Conservation (phyloP, 306 rosid species). For the apple (Malus domestica) region DNA sequence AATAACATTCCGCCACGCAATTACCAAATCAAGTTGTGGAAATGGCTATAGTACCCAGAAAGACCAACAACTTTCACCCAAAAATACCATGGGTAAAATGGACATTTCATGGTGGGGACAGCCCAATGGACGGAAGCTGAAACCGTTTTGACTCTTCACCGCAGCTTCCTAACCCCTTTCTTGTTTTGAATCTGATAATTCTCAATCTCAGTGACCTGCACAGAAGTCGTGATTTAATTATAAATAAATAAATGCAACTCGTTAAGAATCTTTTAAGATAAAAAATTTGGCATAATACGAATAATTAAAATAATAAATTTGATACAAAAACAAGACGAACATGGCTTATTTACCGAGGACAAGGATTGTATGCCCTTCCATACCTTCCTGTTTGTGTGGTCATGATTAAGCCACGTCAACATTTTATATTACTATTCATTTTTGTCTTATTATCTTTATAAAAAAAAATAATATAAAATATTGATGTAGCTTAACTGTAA, state of each 20-base stretch:
- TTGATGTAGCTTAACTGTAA: no score
- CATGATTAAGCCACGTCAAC: no score
- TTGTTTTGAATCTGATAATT: conserved; percentile 1
- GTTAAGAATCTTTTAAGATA: no score
- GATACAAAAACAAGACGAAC: no score
- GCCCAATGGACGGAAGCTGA: background rate
- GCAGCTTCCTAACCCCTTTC: background rate
- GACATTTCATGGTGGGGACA: background rate
- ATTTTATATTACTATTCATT: no score
- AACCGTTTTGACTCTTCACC: background rate
- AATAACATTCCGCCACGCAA: conserved; percentile 3
- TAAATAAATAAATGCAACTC: background rate
- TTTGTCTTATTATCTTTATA: no score
- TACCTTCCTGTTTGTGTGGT: no score
- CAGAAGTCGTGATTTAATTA: background rate
- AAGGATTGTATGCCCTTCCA: no score
- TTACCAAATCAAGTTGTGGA: background rate
- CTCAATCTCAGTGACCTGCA: background rate
- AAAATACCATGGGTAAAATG: background rate
- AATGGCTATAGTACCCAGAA: background rate
- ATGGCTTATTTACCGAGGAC: no score
- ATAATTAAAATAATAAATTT: no score
- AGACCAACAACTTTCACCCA: background rate
- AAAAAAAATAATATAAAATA: no score
- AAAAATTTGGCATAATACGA: no score